Conservation (phyloP, 352 stramenopile genomes). For the Phytophthora pseudosyringae region DNA sequence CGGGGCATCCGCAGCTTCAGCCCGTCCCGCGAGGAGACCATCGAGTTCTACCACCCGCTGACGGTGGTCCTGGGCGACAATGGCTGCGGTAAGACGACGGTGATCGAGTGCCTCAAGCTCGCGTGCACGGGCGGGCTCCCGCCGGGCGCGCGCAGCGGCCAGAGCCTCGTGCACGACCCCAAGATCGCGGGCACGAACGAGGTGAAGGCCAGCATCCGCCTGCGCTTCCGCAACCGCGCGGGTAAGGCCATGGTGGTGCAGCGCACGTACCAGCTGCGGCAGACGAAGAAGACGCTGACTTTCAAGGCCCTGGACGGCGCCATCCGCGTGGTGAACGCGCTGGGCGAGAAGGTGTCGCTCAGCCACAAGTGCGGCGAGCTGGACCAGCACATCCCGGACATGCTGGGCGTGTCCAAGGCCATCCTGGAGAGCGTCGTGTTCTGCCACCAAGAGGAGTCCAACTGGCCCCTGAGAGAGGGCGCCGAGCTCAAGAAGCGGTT, state of each 20-base stretch:
- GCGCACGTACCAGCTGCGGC: slow-evolving; percentile 94
- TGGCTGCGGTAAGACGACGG: slow-evolving; percentile 99
- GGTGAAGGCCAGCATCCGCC: slow-evolving; percentile 84
- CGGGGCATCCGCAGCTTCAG: slow-evolving; percentile 98
- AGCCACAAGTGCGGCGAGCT: slow-evolving; percentile 96
- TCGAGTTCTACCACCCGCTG: slow-evolving; percentile 99
- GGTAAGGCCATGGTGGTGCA: slow-evolving; percentile 93
- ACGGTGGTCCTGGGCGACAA: slow-evolving; percentile 99
- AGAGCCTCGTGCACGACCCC: slow-evolving; percentile 98
- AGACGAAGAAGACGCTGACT: slow-evolving; percentile 89
- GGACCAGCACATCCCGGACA: slow-evolving; percentile 93
- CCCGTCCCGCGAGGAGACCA: slow-evolving; percentile 93
- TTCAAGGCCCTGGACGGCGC: slow-evolving; percentile 98
- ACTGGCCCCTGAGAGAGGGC: slow-evolving; percentile 97
- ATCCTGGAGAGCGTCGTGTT: slow-evolving; percentile 99
- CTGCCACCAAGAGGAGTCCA: slow-evolving; percentile 98
- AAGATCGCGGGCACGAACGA: slow-evolving; percentile 94
- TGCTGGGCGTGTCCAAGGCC: slow-evolving; percentile 97
- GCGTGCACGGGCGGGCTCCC: slow-evolving; percentile 95
- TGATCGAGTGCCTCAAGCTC: slow-evolving; percentile 99
- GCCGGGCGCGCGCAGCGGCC: slow-evolving; percentile 86
- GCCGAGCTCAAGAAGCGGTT: slow-evolving; percentile 99
- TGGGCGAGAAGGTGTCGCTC: slow-evolving; percentile 92
- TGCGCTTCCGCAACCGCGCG: slow-evolving; percentile 94
- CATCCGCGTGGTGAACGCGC: slow-evolving; percentile 90